Percentiles rank a stretch among this genome's conserved stretches.
These are phyloP conservation scores for Marchantia paleacea DNA, from an alignment of 225 moss, liverwort and hornwort species.

Conservation along the genomic window DNA sequence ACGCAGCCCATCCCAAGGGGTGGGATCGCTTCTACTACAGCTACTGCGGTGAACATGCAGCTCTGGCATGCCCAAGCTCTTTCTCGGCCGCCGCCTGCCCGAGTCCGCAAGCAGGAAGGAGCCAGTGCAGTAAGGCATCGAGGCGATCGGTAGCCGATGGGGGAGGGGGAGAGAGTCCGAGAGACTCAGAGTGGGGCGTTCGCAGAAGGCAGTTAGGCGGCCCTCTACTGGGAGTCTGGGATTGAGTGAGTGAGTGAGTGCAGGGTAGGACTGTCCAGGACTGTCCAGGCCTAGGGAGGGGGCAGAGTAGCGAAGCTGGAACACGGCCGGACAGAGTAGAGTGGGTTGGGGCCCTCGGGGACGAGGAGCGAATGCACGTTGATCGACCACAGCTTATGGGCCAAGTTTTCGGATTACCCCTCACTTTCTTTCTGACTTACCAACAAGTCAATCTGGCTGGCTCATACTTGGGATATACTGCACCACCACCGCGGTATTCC, in stretches of 20 bases:
- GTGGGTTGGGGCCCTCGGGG: neutral
- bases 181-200: too few species aligned
- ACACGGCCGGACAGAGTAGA: neutral
- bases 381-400: neutral
- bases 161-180: too few species aligned
- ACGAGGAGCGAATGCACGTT: neutral
- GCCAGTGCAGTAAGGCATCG: neutral
- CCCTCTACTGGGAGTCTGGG: too few species aligned
- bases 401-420: neutral
- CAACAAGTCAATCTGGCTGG: neutral
- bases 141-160: too few species aligned
- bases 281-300: neutral
- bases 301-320: neutral
- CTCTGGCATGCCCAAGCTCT: neutral
- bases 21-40: neutral
- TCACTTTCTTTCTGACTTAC: neutral
- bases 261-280: neutral
- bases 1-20: too few species aligned
- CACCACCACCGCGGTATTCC: neutral
- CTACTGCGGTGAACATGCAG: conserved; percentile 14
- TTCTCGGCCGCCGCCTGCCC: conserved; percentile 11
- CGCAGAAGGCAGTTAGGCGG: too few species aligned
- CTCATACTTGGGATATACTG: neutral
- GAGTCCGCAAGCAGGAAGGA: neutral
- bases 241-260: too few species aligned